phyloP scores from a whole-genome alignment of 2,329 filamentous ascomycete genomes.

The Fusarium subtropicale region DNA sequence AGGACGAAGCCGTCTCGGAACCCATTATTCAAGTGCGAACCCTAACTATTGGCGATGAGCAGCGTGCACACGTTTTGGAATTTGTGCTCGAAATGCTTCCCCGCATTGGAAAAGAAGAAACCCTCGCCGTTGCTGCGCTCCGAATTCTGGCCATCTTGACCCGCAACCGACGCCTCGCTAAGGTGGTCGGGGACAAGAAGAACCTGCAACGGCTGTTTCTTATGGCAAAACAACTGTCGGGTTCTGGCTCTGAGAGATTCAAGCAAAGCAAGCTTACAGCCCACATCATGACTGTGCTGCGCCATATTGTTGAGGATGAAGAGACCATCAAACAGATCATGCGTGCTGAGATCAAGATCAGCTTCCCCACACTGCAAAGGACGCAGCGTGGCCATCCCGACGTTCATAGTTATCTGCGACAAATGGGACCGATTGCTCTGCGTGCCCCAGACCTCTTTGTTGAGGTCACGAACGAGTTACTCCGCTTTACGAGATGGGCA shows the following conservation, averaged over 20 bases:
- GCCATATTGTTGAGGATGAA: slow-evolving; percentile 95
- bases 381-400: slow-evolving; percentile 70
- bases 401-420: slow-evolving; percentile 77
- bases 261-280: slow-evolving; percentile 63
- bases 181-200: slow-evolving; percentile 83
- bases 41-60: slow-evolving; percentile 66
- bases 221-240: slow-evolving; percentile 93
- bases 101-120: slow-evolving; percentile 86
- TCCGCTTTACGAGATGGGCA: slow-evolving; percentile 76
- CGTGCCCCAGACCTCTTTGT: slow-evolving; percentile 88
- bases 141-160: slow-evolving; percentile 90
- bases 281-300: slow-evolving; percentile 85
- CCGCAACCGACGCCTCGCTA: slow-evolving; percentile 78
- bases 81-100: slow-evolving; percentile 86
- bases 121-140: slow-evolving; percentile 83
- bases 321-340: slow-evolving; percentile 92
- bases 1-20: slow-evolving; percentile 62
- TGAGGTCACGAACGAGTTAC: slow-evolving; percentile 84
- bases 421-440: slow-evolving; percentile 81
- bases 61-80: slow-evolving; percentile 78
- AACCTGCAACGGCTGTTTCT: slow-evolving; percentile 92
- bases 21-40: slow-evolving; percentile 71
- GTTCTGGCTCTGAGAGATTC: slow-evolving; percentile 79
- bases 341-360: slow-evolving; percentile 85
- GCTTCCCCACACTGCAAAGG: slow-evolving; percentile 70